Evolutionary conservation across 306 rosid genomes (phyloP).

Genomic region (Castanospermum australe): DNA sequence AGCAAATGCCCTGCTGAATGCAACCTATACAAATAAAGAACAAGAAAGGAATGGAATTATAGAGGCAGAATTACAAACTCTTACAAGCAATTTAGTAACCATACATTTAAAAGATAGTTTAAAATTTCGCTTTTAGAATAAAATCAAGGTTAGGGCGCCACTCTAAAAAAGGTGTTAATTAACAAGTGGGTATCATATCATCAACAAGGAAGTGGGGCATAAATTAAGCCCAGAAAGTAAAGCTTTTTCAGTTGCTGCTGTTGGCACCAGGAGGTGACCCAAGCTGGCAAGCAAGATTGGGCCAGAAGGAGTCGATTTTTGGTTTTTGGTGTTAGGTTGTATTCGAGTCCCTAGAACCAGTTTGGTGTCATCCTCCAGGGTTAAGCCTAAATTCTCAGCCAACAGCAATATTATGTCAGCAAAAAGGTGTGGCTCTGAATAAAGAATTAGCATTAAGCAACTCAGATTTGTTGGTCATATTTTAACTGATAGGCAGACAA

Average conservation of each 20-base stretch:
- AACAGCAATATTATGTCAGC: no score
- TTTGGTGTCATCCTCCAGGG: no score
- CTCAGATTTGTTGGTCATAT: neutral
- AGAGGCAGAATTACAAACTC: conserved; percentile 2
- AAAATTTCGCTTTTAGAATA: neutral
- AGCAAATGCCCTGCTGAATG: conserved; percentile 84
- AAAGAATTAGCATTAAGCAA: neutral
- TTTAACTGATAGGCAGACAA: no score
- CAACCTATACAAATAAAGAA: conserved; percentile 40
- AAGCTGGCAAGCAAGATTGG: no score
- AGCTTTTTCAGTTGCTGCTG: neutral
- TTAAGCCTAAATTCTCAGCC: no score
- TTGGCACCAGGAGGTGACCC: no score
- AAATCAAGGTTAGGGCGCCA: neutral
- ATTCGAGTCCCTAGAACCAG: no score
- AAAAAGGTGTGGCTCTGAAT: neutral
- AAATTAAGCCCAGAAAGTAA: neutral
- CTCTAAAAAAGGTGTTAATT: neutral
- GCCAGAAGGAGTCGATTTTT: no score
- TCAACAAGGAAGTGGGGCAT: neutral
- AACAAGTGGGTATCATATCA: neutral
- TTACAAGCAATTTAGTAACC: neutral
- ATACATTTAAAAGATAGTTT: neutral
- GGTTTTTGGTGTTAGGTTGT: no score
- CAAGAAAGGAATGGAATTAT: neutral